Evolutionary conservation across 441 rosid species (phyloP).

Genomic region (Gossypium davidsonii): DNA sequence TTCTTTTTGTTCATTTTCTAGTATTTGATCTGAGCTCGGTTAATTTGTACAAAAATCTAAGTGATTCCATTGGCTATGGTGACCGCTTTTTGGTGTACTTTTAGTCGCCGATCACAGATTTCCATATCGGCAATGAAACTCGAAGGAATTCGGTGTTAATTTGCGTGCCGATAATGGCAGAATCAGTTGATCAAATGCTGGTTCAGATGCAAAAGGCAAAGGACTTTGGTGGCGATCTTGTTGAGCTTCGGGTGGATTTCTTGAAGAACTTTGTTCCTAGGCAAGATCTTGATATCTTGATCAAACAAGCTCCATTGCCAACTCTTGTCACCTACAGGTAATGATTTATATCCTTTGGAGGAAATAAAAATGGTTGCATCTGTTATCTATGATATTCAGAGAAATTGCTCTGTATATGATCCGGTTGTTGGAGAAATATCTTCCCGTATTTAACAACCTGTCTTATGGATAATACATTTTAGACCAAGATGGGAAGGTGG

Average conservation of each 20-base stretch:
- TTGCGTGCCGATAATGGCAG: slow-evolving; percentile 46
- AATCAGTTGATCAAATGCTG: slow-evolving; percentile 39
- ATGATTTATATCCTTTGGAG: not conserved
- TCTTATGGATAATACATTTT: slow-evolving; percentile 12
- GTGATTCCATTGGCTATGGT: not conserved
- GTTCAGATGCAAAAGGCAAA: slow-evolving; percentile 34
- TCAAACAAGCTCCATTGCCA: slow-evolving; percentile 43
- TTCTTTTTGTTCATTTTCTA: not conserved
- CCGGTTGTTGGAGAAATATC: not conserved
- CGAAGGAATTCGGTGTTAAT: slow-evolving; percentile 32
- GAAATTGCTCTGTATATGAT: not conserved
- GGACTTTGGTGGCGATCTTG: slow-evolving; percentile 42
- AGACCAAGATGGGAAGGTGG: slow-evolving; percentile 70
- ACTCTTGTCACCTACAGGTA: slow-evolving; percentile 55
- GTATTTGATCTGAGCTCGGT: not conserved
- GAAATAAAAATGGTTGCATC: not conserved
- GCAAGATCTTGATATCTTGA: slow-evolving; percentile 33
- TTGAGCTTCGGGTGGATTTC: slow-evolving; percentile 38
- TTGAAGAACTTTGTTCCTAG: slow-evolving; percentile 35
- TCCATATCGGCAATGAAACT: slow-evolving; percentile 26
- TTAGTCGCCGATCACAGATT: slow-evolving; percentile 34
- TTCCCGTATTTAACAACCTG: not conserved
- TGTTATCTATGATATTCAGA: not conserved
- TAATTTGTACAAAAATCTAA: not conserved
- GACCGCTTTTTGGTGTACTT: not conserved